A percentile compares a stretch with the other conserved stretches of the same genome.
phyloP scores from a whole-genome alignment of 345 rosid species.

The Sonneratia caseolaris region DNA sequence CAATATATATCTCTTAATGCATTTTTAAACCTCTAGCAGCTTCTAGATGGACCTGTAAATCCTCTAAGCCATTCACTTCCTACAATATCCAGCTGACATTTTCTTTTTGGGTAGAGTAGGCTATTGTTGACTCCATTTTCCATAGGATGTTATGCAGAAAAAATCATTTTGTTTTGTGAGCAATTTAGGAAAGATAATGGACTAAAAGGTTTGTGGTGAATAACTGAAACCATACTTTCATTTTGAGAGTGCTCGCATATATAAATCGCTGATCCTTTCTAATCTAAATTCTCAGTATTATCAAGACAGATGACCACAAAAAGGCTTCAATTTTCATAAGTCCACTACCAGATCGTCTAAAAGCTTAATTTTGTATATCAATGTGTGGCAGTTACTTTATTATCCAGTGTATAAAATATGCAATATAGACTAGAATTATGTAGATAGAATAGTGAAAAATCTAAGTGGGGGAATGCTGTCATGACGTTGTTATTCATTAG shows the following conservation, averaged over 20 bases:
- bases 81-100: neutral
- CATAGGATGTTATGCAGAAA: neutral
- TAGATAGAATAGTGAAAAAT: neutral
- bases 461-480: neutral
- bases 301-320: neutral
- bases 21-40: neutral
- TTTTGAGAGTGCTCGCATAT: neutral
- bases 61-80: neutral
- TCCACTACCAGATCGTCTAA: neutral
- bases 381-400: neutral
- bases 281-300: neutral
- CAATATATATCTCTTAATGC: neutral
- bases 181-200: neutral
- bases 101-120: neutral
- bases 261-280: neutral
- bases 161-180: neutral
- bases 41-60: neutral
- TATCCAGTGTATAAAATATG: neutral
- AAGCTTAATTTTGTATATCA: neutral
- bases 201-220: neutral
- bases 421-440: neutral
- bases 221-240: neutral
- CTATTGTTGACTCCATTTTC: neutral
- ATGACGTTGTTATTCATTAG: neutral
- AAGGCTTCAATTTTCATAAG: neutral